These are phyloP conservation scores for Nemania sp. DNA, from an alignment of 2,329 filamentous ascomycete genomes.

Conservation along the genomic window DNA sequence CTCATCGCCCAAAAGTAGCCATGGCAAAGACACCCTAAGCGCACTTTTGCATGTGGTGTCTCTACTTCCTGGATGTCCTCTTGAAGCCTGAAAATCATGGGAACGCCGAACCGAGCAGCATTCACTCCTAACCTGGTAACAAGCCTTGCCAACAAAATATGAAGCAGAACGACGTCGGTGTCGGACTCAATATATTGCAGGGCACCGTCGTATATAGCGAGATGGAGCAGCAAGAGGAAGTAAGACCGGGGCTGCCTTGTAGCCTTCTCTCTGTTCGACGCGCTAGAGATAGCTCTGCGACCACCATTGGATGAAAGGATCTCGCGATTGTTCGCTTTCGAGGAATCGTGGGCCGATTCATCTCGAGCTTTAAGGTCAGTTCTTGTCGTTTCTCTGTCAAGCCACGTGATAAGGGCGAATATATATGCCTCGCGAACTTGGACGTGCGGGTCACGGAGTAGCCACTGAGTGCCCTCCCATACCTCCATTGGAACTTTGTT, in stretches of 20 bases:
- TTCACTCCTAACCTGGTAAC: slow-evolving; percentile 80
- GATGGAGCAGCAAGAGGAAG: slow-evolving; percentile 80
- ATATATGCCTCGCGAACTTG: slow-evolving; percentile 83
- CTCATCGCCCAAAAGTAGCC: slow-evolving; percentile 84
- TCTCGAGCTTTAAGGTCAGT: slow-evolving; percentile 66
- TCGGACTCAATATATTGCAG: slow-evolving; percentile 73
- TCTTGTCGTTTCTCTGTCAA: slow-evolving; percentile 75
- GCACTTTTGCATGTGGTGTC: slow-evolving; percentile 71
- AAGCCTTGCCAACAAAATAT: slow-evolving; percentile 75
- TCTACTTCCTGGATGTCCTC: slow-evolving; percentile 75
- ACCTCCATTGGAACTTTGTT: slow-evolving; percentile 77
- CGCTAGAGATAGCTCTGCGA: slow-evolving; percentile 69
- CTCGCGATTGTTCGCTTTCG: slow-evolving; percentile 48
- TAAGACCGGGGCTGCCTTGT: slow-evolving; percentile 60
- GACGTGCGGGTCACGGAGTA: slow-evolving; percentile 77
- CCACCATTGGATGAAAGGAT: slow-evolving; percentile 48
- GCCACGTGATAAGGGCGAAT: slow-evolving; percentile 82
- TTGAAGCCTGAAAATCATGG: slow-evolving; percentile 87
- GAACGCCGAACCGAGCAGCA: slow-evolving; percentile 74
- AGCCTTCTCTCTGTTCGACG: slow-evolving; percentile 63
- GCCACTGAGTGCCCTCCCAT: slow-evolving; percentile 97
- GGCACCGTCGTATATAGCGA: slow-evolving; percentile 87
- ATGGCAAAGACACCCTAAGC: slow-evolving; percentile 81
- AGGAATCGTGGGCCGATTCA: slow-evolving; percentile 53
- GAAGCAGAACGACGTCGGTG: slow-evolving; percentile 74